A percentile compares a stretch with the other conserved stretches of the same genome.
phyloP scores from a whole-genome alignment of 1,139 yeast species.

The Candida gigantensis region DNA sequence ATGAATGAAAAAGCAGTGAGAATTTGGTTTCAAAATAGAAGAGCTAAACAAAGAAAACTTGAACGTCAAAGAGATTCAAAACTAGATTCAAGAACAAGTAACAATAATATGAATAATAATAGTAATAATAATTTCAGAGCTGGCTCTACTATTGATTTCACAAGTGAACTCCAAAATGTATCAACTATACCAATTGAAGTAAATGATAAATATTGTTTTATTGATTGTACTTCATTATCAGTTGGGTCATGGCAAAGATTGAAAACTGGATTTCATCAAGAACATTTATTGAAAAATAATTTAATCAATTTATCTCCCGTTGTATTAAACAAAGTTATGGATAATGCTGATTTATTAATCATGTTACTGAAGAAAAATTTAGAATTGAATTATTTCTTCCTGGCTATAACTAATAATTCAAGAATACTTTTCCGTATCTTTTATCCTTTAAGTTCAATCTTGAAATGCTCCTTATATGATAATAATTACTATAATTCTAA shows the following conservation, averaged over 20 bases:
- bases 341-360: conserved; percentile 65
- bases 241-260: conserved; percentile 82
- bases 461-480: conserved; percentile 49
- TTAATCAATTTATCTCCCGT: conserved; percentile 67
- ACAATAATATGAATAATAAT: background rate
- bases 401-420: conserved; percentile 65
- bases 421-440: conserved; percentile 71
- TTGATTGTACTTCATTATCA: conserved; percentile 65
- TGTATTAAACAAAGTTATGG: conserved; percentile 62
- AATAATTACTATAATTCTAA: conserved; percentile 39
- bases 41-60: conserved; percentile 74
- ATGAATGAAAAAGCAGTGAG: conserved; percentile 92
- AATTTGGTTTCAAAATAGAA: conserved; percentile 91
- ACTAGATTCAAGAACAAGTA: background rate
- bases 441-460: conserved; percentile 54
- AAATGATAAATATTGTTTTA: conserved; percentile 66
- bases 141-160: conserved; percentile 1
- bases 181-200: conserved; percentile 49
- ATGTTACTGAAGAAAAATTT: conserved; percentile 66
- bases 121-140: background rate
- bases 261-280: conserved; percentile 58
- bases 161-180: conserved; percentile 2
- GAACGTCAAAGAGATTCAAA: conserved; percentile 26
- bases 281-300: conserved; percentile 39
- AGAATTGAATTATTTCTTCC: conserved; percentile 73